Conservation (phyloP, 192 early-diverging fungal genomes). For the Gryganskiella cystojenkinii region DNA sequence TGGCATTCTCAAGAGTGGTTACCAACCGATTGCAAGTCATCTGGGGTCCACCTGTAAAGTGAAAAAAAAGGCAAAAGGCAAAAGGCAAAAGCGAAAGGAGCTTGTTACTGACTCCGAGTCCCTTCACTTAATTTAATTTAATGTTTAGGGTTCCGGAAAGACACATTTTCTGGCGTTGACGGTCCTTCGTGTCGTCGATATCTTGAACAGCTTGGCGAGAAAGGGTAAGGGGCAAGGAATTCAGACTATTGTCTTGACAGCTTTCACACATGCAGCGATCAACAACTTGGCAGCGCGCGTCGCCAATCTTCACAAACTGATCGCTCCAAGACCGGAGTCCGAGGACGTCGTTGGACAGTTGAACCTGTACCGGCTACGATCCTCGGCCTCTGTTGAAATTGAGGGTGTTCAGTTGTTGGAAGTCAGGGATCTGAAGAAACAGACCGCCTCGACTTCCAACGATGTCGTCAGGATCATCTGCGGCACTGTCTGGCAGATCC, state of each 20-base stretch:
- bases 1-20: constrained; percentile 48
- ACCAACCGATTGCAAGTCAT: constrained; percentile 55
- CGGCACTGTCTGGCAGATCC: constrained; percentile 40
- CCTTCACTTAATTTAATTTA: background rate
- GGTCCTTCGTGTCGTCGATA: constrained; percentile 49
- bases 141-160: constrained; percentile 61
- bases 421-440: constrained; percentile 37
- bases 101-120: background rate
- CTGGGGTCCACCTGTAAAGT: constrained; percentile 65
- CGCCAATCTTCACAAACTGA: constrained; percentile 21
- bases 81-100: too few species aligned
- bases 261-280: constrained; percentile 62
- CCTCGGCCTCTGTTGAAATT: background rate
- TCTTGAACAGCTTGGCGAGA: constrained; percentile 22
- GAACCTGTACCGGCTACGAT: constrained; percentile 35
- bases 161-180: constrained; percentile 62
- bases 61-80: too few species aligned
- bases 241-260: constrained; percentile 59
- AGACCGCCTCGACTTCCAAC: constrained; percentile 11
- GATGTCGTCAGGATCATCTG: constrained; percentile 24
- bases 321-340: constrained; percentile 24
- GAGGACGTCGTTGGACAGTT: constrained; percentile 17
- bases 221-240: constrained; percentile 40
- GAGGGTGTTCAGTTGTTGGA: constrained; percentile 9
- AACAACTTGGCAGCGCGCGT: constrained; percentile 53